Percentiles rank a stretch among this genome's conserved stretches.
phyloP scores from a whole-genome alignment of 192 early-diverging fungal species.

The Gigaspora rosea region DNA sequence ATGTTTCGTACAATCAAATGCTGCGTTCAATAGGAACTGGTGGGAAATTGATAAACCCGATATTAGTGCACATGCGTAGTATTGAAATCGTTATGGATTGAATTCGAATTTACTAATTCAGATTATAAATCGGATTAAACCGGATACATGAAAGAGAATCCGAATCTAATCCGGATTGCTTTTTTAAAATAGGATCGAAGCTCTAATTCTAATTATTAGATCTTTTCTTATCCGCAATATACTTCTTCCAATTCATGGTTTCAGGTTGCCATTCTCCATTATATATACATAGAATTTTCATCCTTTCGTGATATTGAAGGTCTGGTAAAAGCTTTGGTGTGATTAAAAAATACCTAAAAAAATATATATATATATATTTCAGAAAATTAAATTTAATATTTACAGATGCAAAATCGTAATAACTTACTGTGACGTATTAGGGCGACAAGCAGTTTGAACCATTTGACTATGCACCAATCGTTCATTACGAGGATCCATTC shows the following conservation, averaged over 20 bases:
- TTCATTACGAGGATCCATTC: conserved; percentile 98
- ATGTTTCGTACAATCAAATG: too few relatives aligned
- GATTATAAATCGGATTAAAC: too few relatives aligned
- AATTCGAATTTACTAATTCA: too few relatives aligned
- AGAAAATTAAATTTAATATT: too few relatives aligned
- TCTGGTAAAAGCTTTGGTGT: conserved; percentile 98
- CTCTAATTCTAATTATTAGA: not conserved
- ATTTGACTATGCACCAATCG: conserved; percentile 91
- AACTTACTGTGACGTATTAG: conserved; percentile 69
- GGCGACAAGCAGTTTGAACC: conserved; percentile 76
- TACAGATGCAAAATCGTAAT: not conserved
- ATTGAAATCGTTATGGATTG: too few relatives aligned
- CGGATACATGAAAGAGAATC: too few relatives aligned
- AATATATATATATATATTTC: too few relatives aligned
- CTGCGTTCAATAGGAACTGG: too few relatives aligned
- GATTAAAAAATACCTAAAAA: conserved; percentile 86
- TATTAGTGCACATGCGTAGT: too few relatives aligned
- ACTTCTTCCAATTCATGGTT: conserved; percentile 19
- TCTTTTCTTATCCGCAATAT: not conserved
- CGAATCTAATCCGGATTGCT: too few relatives aligned
- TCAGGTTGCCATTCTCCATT: conserved; percentile 82
- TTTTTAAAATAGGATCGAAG: too few relatives aligned
- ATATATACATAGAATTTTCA: conserved; percentile 91
- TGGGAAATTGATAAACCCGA: too few relatives aligned
- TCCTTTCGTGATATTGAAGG: conserved; percentile 86